Evolutionary conservation across 2,329 filamentous ascomycete genomes (phyloP).

Genomic region (Stachybotrys echinatus): DNA sequence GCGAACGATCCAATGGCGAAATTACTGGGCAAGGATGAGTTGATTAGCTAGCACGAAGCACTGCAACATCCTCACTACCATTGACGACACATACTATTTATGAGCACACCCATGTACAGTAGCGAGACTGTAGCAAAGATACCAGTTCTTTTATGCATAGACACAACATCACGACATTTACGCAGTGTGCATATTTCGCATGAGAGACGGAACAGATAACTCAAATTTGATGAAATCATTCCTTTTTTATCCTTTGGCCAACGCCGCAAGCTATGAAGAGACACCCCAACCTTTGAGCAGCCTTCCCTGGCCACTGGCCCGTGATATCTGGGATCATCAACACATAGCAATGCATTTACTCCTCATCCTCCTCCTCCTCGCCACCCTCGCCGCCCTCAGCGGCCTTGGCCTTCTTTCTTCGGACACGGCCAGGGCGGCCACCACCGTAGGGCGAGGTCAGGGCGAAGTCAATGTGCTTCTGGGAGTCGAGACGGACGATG

Average conservation of each 20-base stretch:
- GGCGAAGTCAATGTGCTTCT: constrained; percentile 99
- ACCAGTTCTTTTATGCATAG: too few relatives aligned
- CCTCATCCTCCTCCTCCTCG: constrained; percentile 83
- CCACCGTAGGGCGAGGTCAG: constrained; percentile 97
- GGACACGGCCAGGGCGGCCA: constrained; percentile 93
- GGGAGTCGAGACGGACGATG: constrained; percentile 98
- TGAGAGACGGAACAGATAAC: too few relatives aligned
- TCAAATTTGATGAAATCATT: constrained; percentile 32
- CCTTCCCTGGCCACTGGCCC: constrained; percentile 25
- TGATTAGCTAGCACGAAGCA: neutral
- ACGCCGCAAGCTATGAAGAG: constrained; percentile 47
- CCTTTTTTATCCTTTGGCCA: constrained; percentile 42
- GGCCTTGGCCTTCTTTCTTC: constrained; percentile 99
- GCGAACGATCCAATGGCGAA: constrained; percentile 85
- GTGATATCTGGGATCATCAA: constrained; percentile 20
- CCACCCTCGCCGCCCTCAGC: constrained; percentile 78
- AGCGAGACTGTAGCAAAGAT: too few relatives aligned
- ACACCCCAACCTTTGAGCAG: constrained; percentile 32
- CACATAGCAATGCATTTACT: constrained; percentile 41
- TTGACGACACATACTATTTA: too few relatives aligned
- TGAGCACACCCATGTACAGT: too few relatives aligned
- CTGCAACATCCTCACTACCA: neutral
- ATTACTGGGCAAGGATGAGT: constrained; percentile 67
- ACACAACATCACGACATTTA: too few relatives aligned
- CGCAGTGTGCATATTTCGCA: too few relatives aligned